Base-by-base conservation (phyloP, 1,284 basidiomycete species). In the Hymenochaete sp. region DNA sequence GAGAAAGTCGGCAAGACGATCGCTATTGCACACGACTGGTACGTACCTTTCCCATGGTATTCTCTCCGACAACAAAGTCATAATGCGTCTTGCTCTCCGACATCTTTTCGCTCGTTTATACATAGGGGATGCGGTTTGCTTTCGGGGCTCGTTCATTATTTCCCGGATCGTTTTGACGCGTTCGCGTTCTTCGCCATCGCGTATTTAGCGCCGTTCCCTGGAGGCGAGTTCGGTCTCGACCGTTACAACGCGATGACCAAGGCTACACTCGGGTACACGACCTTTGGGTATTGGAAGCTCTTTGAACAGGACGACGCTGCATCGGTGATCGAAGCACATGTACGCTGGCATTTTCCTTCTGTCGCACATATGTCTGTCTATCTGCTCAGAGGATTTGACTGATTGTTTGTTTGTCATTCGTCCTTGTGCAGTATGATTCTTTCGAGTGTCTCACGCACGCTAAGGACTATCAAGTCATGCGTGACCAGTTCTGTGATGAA, bases 1-100 rank as follows among this genome's bases (percentile, higher is more conserved):
- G 61, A 60, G 45, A 48, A 52, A 5, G 45, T 57, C 14, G 36
- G 51, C 10, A 53, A 51, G 31, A 55, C 50, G 13, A 45, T 64
- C 31, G 50, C 48, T 13, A 45, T 65, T 21, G 57, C 53, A 1
- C 61, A 63, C 37, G 60, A 63, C 41, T 63, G 61, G 62, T 62
- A 31, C n/a, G n/a, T n/a, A n/a, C n/a, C n/a, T n/a, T n/a, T n/a
- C n/a, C n/a, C n/a, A n/a, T n/a, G n/a, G n/a, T n/a, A n/a, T n/a
- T n/a, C n/a, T n/a, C n/a, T n/a, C n/a, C n/a, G n/a, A n/a, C n/a
- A n/a, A n/a, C n/a, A n/a, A n/a, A n/a, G n/a, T n/a, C n/a, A n/a
- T n/a, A n/a, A n/a, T n/a, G n/a, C n/a, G n/a, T n/a, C n/a, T n/a
- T n/a, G n/a, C n/a, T n/a, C n/a, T n/a, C n/a, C n/a, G n/a, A n/a